Conservation (phyloP, 148 eudicot genomes). For the Cornus suecica region DNA sequence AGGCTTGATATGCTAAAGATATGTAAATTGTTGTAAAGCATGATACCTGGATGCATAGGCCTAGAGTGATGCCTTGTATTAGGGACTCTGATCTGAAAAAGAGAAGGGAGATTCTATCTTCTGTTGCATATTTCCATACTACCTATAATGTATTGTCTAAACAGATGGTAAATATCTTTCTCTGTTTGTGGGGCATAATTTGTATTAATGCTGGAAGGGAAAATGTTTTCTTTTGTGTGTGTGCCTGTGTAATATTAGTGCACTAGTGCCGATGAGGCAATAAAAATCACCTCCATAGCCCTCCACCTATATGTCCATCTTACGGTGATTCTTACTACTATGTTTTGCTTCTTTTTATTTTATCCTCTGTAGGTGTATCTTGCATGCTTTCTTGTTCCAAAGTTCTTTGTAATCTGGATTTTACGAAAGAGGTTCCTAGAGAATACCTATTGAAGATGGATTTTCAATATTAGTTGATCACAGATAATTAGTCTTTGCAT, state of each 20-base stretch:
- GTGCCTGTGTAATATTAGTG: neutral
- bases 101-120: neutral
- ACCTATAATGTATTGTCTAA: neutral
- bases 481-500: neutral
- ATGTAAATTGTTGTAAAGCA: neutral
- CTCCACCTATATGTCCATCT: neutral
- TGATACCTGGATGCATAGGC: neutral
- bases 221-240: neutral
- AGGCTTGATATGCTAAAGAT: neutral
- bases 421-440: neutral
- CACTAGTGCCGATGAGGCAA: neutral
- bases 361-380: neutral
- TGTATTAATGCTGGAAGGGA: neutral
- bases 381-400: neutral
- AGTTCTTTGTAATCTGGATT: neutral
- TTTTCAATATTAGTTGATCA: neutral
- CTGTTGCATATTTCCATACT: neutral
- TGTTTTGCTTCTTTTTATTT: neutral
- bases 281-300: neutral
- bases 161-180: neutral
- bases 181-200: neutral
- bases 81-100: neutral
- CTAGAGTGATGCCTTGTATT: neutral
- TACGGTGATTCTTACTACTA: neutral
- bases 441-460: neutral